Percentiles rank a stretch among this genome's conserved stretches.
Conservation (phyloP, 2,329 filamentous ascomycete genomes). For the Fusarium sp. region DNA sequence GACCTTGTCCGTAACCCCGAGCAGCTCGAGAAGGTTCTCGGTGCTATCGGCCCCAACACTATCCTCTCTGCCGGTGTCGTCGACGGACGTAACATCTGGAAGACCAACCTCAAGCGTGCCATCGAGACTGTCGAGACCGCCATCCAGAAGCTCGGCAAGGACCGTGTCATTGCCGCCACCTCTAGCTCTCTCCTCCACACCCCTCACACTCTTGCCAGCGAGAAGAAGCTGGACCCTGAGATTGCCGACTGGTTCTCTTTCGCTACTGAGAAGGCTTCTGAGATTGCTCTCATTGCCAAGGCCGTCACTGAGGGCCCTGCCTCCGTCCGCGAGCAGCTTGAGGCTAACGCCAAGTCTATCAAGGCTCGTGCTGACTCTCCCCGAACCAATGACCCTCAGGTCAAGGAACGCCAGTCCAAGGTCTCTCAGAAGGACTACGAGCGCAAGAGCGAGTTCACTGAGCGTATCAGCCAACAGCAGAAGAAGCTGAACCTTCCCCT, state of each 20-base stretch:
- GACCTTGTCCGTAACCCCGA: slow-evolving; percentile 98
- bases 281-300: slow-evolving; percentile 95
- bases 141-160: slow-evolving; percentile 94
- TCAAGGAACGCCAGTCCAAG: slow-evolving; percentile 95
- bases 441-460: slow-evolving; percentile 90
- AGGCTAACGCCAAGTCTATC: slow-evolving; percentile 96
- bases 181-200: slow-evolving; percentile 99
- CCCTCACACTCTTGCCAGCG: slow-evolving; percentile 95
- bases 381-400: slow-evolving; percentile 95
- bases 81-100: slow-evolving; percentile 99
- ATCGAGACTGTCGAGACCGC: slow-evolving; percentile 92
- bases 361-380: slow-evolving; percentile 90
- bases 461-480: slow-evolving; percentile 89
- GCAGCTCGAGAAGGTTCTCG: slow-evolving; percentile 89
- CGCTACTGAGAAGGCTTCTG: slow-evolving; percentile 91
- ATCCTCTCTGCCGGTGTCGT: slow-evolving; percentile 95
- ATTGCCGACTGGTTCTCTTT: slow-evolving; percentile 99
- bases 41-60: slow-evolving; percentile 88
- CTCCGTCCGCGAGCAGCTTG: slow-evolving; percentile 86
- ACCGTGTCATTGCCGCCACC: slow-evolving; percentile 95
- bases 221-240: slow-evolving; percentile 97
- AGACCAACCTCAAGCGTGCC: slow-evolving; percentile 98
- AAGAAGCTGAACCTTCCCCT: slow-evolving; percentile 92
- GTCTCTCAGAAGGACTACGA: slow-evolving; percentile 88
- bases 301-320: slow-evolving; percentile 94